Evolutionary conservation across 352 stramenopile genomes (phyloP).

Genomic region (Aphanomyces cochlioides): DNA sequence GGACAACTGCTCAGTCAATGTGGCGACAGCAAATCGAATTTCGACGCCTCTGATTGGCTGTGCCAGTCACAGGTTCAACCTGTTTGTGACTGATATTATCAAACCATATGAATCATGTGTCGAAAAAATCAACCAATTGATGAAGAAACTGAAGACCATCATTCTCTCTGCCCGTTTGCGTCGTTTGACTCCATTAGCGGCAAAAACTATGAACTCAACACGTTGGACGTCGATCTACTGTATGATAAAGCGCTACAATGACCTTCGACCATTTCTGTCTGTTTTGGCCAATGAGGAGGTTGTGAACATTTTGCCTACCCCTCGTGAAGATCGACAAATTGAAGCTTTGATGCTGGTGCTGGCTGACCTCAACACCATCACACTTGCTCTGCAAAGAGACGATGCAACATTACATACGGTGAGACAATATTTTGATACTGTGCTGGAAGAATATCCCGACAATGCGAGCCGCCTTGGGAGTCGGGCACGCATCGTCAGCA

Average conservation of each 20-base stretch:
- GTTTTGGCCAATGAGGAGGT: background rate
- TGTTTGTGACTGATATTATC: background rate
- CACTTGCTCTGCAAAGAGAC: background rate
- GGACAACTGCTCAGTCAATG: background rate
- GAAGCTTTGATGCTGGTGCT: background rate
- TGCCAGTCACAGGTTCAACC: slow-evolving; percentile 1
- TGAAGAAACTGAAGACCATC: background rate
- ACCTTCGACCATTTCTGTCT: background rate
- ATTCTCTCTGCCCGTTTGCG: background rate
- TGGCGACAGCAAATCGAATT: background rate
- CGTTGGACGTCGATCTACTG: slow-evolving; percentile 2
- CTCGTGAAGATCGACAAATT: background rate
- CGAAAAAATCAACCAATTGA: background rate
- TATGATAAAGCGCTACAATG: background rate
- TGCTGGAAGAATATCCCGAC: no score
- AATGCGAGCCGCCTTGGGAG: no score
- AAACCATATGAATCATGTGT: background rate
- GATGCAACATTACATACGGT: background rate
- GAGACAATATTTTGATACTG: background rate
- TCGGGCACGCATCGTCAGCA: no score
- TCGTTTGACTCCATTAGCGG: background rate
- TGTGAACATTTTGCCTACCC: background rate
- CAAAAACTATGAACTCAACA: background rate
- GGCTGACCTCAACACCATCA: background rate
- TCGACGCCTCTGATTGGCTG: background rate